Percentiles rank a stretch among this genome's conserved stretches.
phyloP scores from a whole-genome alignment of 768 basidiomycete genomes.

The Leccinum pellstonianum region DNA sequence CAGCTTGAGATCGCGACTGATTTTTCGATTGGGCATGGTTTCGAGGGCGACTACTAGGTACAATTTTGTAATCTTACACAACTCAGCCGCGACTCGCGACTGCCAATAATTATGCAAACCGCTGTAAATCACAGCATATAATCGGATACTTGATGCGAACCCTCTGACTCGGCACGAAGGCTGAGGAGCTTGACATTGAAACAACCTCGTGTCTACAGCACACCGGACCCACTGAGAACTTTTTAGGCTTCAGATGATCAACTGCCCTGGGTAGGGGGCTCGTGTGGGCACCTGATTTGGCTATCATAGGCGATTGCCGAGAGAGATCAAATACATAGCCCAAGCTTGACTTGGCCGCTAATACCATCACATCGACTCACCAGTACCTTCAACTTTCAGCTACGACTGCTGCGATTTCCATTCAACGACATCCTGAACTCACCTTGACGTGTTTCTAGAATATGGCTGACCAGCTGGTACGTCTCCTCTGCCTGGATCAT shows the following conservation, averaged over 20 bases:
- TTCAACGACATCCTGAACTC: neutral
- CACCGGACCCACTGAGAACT: neutral
- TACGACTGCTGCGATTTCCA: slow-evolving; percentile 2
- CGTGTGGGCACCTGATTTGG: slow-evolving; percentile 18
- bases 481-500: slow-evolving; percentile 21
- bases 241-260: neutral
- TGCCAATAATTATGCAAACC: no score
- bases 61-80: no score
- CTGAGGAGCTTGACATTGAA: neutral
- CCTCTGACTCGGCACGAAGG: neutral
- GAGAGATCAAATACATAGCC: slow-evolving; percentile 26
- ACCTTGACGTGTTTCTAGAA: slow-evolving; percentile 20
- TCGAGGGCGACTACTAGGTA: no score
- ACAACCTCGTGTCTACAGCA: neutral
- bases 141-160: slow-evolving; percentile 6
- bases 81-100: no score
- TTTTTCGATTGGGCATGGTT: no score
- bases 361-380: slow-evolving; percentile 9
- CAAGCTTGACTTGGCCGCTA: slow-evolving; percentile 4
- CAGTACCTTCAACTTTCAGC: slow-evolving; percentile 4
- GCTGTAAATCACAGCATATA: slow-evolving; percentile 1
- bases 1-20: no score
- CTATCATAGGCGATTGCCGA: slow-evolving; percentile 34
- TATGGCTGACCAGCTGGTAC: slow-evolving; percentile 61
- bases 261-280: slow-evolving; percentile 21